Evolutionary conservation across 208 protist species (phyloP).

Genomic region (Trypanosoma caninum): DNA sequence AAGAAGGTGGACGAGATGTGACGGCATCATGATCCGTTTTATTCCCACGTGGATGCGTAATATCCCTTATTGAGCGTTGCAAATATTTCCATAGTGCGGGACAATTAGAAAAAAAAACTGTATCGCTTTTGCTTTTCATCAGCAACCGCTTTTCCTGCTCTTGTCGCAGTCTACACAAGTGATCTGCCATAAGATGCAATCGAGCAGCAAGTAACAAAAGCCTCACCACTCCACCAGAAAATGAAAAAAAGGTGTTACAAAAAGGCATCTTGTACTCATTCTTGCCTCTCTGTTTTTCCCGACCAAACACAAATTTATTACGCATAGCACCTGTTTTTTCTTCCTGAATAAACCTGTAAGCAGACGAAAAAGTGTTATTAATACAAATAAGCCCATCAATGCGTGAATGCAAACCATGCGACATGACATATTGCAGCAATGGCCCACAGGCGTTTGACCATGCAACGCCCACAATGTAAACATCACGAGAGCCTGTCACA

Average conservation of each 20-base stretch:
- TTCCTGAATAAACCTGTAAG: conserved; percentile 22
- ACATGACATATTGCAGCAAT: conserved; percentile 39
- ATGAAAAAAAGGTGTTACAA: conserved; percentile 22
- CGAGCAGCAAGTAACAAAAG: conserved; percentile 37
- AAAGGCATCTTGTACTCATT: conserved; percentile 2
- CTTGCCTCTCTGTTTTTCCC: not conserved
- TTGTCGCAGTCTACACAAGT: not conserved
- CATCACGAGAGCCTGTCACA: not conserved
- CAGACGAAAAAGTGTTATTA: conserved; percentile 35
- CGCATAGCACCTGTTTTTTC: not conserved
- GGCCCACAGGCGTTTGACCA: conserved; percentile 42
- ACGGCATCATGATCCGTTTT: not conserved
- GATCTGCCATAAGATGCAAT: conserved; percentile 31
- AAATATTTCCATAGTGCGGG: not conserved
- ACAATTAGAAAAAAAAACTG: not conserved
- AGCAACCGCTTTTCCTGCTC: not conserved
- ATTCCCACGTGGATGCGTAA: too few relatives aligned
- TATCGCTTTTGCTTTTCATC: not conserved
- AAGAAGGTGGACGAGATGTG: not conserved
- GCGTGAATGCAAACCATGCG: conserved; percentile 21
- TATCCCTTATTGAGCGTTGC: not conserved
- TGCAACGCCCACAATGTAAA: conserved; percentile 36
- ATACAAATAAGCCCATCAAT: conserved; percentile 42
- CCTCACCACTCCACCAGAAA: conserved; percentile 24
- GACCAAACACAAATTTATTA: not conserved